Evolutionary conservation across 2,329 filamentous ascomycete species (phyloP).

Genomic region (Stachybotrys chartarum): DNA sequence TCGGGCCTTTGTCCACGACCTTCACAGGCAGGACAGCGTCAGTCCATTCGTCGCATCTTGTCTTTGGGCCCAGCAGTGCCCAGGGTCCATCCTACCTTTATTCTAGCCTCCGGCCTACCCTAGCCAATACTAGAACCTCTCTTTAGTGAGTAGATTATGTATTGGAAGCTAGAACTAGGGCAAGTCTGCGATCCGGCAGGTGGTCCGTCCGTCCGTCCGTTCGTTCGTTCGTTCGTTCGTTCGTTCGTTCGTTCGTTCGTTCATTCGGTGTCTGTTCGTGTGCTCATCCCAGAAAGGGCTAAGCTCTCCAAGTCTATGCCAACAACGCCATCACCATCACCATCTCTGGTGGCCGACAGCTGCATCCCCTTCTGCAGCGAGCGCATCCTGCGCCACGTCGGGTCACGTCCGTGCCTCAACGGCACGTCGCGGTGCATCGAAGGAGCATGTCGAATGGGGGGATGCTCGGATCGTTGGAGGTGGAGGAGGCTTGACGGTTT

Average conservation of each 20-base stretch:
- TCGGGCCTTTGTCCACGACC: not conserved
- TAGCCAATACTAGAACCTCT: not conserved
- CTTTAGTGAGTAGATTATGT: too few relatives aligned
- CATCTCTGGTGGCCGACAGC: too few relatives aligned
- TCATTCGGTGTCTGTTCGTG: too few relatives aligned
- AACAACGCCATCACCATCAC: too few relatives aligned
- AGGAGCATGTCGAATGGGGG: not conserved
- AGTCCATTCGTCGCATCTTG: not conserved
- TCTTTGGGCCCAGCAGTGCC: not conserved
- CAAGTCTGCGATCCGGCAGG: too few relatives aligned
- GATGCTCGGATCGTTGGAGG: not conserved
- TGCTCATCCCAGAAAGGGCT: too few relatives aligned
- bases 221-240: too few relatives aligned
- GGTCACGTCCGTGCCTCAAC: not conserved
- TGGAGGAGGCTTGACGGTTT: not conserved
- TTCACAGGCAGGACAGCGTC: not conserved
- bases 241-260: too few relatives aligned
- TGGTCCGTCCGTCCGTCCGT: too few relatives aligned
- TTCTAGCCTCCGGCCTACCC: not conserved
- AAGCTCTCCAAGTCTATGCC: too few relatives aligned
- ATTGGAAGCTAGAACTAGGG: too few relatives aligned
- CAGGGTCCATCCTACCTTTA: not conserved
- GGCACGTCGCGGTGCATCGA: not conserved
- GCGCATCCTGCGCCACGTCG: not conserved
- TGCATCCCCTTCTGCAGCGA: not conserved